These are phyloP conservation scores for Stemphylium vesicarium DNA, from an alignment of 2,329 filamentous ascomycete genomes.

Conservation along the genomic window DNA sequence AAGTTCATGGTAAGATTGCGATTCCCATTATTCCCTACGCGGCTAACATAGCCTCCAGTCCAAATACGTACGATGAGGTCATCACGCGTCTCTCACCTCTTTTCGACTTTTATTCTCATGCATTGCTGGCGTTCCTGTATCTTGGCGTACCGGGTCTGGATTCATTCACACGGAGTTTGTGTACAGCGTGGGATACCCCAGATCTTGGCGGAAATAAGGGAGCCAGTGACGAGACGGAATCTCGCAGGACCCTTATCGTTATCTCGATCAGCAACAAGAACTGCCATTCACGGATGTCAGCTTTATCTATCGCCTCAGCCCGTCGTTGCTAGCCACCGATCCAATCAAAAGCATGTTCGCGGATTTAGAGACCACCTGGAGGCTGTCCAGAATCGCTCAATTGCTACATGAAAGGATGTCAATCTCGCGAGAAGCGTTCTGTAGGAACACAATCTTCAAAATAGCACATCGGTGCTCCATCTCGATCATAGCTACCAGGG, in stretches of 20 bases:
- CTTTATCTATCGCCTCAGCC: constrained; percentile 32
- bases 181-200: constrained; percentile 35
- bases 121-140: constrained; percentile 31
- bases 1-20: constrained; percentile 83
- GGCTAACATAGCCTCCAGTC: constrained; percentile 32
- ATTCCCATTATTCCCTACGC: neutral
- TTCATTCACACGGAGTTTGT: constrained; percentile 15
- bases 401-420: neutral
- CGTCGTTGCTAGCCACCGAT: constrained; percentile 14
- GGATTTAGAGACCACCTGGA: neutral
- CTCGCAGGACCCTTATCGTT: constrained; percentile 44
- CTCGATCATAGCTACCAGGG: neutral
- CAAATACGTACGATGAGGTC: constrained; percentile 48
- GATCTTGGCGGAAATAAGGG: constrained; percentile 19
- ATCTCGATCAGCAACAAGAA: constrained; percentile 43
- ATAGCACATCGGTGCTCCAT: neutral
- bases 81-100: neutral
- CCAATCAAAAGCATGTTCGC: constrained; percentile 8
- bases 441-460: neutral
- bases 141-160: constrained; percentile 24
- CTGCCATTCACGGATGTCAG: constrained; percentile 24
- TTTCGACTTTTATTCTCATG: constrained; percentile 7
- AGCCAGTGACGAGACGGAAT: constrained; percentile 33
- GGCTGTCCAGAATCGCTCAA: neutral
- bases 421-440: neutral